Evolutionary conservation across 163 green algal genomes (phyloP), one percentile per base, ranked within the genome.

Genomic region (Chlamydomonas reinhardtii): DNA sequence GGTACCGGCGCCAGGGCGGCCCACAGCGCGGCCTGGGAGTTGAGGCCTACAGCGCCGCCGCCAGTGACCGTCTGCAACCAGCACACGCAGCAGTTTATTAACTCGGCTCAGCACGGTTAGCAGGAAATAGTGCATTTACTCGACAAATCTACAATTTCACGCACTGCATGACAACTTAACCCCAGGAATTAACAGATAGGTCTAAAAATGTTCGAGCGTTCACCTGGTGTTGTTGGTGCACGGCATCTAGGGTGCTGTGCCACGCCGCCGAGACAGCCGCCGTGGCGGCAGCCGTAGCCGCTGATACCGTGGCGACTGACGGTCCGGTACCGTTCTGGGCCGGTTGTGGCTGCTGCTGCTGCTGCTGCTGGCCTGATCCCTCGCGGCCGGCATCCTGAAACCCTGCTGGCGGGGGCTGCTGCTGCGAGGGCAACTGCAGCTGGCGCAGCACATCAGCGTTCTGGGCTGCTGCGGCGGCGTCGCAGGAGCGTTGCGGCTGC

Each of bases 361-460:
- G 74, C n/a, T 32, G 56, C 74, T 64, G 74, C 22, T 69, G 74
- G 48, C 48, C 48, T 56, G 48, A 9, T 12, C 48, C 48, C 14
- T 56, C 48, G 48, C 48, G 48, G 48, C 48, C 8, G 62, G 62
- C 62, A n/a, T 16, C 2, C 48, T 48, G 66, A 4, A 32, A 22
- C 72, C 25, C 34, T 27, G 75, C n/a, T 15, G 77, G 77, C 22
- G 79, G 79, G 9, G 79, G 68, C 27, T 85, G 52, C 66, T 85
- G 69, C 66, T 84, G 77, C 9, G 77, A 84, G 2, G 77, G 64
- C 31, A 78, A 54, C 68, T 78, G 79, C 32, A 78, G 69, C 32
- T 65, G 79, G 4, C 68, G 24, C 25, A 68, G 68, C 24, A 56
- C 48, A 56, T 56, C 48, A 22, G 48, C 48, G 14, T 56, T 56